Evolutionary conservation across 2,329 filamentous ascomycete genomes (phyloP).

Genomic region (Malbranchea zuffiana): DNA sequence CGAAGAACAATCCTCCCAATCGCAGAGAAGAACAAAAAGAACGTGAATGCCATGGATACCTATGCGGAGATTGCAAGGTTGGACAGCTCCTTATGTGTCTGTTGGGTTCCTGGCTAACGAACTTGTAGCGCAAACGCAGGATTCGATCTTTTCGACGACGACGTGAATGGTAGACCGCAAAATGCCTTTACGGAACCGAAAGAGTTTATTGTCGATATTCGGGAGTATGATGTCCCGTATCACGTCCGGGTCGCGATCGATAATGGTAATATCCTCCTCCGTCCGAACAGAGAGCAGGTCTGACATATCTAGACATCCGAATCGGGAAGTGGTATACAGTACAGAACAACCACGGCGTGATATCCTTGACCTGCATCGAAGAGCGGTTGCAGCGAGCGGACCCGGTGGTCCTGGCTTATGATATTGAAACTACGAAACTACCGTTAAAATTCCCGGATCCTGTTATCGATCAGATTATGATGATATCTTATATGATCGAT

Average conservation of each 20-base stretch:
- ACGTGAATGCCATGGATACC: constrained; percentile 92
- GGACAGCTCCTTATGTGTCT: constrained; percentile 1
- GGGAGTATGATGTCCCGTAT: constrained; percentile 98
- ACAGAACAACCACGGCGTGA: constrained; percentile 81
- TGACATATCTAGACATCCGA: constrained; percentile 59
- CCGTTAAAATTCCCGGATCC: constrained; percentile 95
- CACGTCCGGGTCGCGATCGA: constrained; percentile 98
- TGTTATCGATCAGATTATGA: constrained; percentile 94
- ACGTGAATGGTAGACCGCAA: constrained; percentile 68
- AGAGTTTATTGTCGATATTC: constrained; percentile 95
- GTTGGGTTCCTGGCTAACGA: neutral
- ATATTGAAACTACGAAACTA: constrained; percentile 95
- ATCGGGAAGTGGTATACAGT: constrained; percentile 97
- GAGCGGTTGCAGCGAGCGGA: constrained; percentile 83
- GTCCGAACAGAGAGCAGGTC: constrained; percentile 8
- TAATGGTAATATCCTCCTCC: constrained; percentile 45
- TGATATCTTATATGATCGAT: constrained; percentile 99
- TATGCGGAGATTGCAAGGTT: constrained; percentile 92
- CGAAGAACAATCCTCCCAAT: constrained; percentile 76
- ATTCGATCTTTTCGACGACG: constrained; percentile 91
- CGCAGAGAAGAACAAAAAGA: constrained; percentile 93
- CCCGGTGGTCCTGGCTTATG: constrained; percentile 95
- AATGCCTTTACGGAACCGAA: constrained; percentile 78
- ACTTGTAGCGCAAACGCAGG: constrained; percentile 57
- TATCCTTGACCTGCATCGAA: constrained; percentile 73